Percentiles rank a stretch among this genome's conserved stretches.
These are phyloP conservation scores for Ceratocystis albifundus DNA, from an alignment of 2,329 filamentous ascomycete genomes.

Conservation along the genomic window DNA sequence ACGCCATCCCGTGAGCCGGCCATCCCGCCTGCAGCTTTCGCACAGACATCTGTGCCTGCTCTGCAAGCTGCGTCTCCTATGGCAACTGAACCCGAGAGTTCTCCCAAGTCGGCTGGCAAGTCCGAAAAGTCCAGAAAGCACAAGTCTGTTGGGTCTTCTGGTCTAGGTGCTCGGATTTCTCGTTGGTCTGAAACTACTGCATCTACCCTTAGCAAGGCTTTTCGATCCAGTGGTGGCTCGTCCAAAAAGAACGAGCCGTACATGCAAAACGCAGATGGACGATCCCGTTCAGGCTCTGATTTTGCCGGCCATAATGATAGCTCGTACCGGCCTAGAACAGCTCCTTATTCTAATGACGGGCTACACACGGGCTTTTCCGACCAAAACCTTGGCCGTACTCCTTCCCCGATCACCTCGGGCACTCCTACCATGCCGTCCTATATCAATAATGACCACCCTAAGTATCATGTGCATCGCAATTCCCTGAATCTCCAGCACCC, in stretches of 20 bases:
- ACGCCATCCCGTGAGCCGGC: constrained; percentile 17
- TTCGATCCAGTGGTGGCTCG: constrained; percentile 50
- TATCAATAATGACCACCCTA: constrained; percentile 54
- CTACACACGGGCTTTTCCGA: constrained; percentile 47
- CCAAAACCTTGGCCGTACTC: constrained; percentile 33
- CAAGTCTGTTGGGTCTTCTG: constrained; percentile 70
- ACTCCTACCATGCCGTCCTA: constrained; percentile 41
- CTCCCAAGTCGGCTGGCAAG: constrained; percentile 40
- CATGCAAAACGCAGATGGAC: constrained; percentile 27
- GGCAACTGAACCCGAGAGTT: constrained; percentile 62
- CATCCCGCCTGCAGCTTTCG: constrained; percentile 14
- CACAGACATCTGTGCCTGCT: constrained; percentile 8
- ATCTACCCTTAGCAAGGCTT: constrained; percentile 70
- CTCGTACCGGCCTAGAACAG: constrained; percentile 37
- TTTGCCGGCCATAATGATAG: constrained; percentile 55
- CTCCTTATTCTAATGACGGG: constrained; percentile 50
- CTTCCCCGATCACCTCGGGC: constrained; percentile 28
- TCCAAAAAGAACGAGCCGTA: constrained; percentile 46
- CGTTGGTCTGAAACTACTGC: constrained; percentile 95
- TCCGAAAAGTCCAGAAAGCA: constrained; percentile 74
- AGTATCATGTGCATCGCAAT: constrained; percentile 72
- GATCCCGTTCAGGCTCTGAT: constrained; percentile 71
- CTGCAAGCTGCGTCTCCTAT: constrained; percentile 22
- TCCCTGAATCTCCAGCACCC: constrained; percentile 70
- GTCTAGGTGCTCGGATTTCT: constrained; percentile 81